Evolutionary conservation across 768 basidiomycete species (phyloP), one percentile per base, ranked within the genome.

Genomic region (Suillus lakei): DNA sequence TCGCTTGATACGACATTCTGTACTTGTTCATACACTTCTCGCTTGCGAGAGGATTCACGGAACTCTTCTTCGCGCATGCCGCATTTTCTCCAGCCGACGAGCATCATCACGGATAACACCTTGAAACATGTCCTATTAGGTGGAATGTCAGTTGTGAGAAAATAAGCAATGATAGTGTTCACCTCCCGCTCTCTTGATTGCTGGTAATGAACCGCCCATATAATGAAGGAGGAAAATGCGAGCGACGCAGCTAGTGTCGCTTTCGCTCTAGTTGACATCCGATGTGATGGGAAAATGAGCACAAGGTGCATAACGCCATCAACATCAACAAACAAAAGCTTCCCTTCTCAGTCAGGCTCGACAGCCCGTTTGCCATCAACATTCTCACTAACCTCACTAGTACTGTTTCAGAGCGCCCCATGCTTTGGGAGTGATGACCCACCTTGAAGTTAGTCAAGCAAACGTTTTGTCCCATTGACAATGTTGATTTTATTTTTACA

Each of bases 81-180:
- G 82, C 85, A 86, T 85, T 78, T 95, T 95, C 72, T 88, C 85
- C 71, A 77, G 81, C 66, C 91, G 82, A 30, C 95, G 88, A 70
- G 89, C 92, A 72, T 98, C 96, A 73, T 98, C 96, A 60, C 89
- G 86, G 54, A 97, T 72, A 3, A 98, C 96, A 30, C 96, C 96
- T 73, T 90, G 83, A 73, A 92, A 97, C 96, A 98, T 98, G 34
- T 81, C 88, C 96, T 98, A 53, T 30, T 18, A 66, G 3, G 28
- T 28, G 43, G 3, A 61, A 53, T 26, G 30, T 58, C 61, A 28
- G 34, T 44, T 23, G 63, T 66, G 60, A 39, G 51, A 44, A 43
- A 26, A 43, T 51, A 32, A 30, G n/a, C 28, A 61, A 41, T 32
- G 28, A 54, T 39, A 38, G 9, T n/a, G 72, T 80, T 56, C 68